These are phyloP conservation scores for Neurospora sp. DNA, from an alignment of 495 filamentous ascomycete genomes.

Conservation along the genomic window DNA sequence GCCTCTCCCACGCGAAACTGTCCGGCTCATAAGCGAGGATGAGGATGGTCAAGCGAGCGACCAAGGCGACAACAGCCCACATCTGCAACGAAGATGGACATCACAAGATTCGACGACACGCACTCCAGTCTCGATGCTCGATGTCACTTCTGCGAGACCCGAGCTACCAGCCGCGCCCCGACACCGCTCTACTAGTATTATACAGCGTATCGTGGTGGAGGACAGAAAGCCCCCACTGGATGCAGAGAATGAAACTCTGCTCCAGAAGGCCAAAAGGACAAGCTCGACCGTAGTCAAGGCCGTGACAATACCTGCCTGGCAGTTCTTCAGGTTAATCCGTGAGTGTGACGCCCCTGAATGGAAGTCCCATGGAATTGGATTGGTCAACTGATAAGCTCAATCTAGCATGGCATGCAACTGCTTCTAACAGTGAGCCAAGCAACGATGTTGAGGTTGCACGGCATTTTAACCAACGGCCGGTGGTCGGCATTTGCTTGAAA, in stretches of 20 bases:
- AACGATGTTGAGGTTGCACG: slow-evolving; percentile 39
- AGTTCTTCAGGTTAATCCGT: slow-evolving; percentile 90
- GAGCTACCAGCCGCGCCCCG: slow-evolving; percentile 15
- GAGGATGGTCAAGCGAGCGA: slow-evolving; percentile 11
- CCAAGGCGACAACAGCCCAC: slow-evolving; percentile 1
- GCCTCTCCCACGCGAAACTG: slow-evolving; percentile 15
- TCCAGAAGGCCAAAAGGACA: slow-evolving; percentile 30
- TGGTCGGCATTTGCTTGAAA: slow-evolving; percentile 87
- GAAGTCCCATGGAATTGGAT: neutral
- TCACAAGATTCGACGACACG: slow-evolving; percentile 14
- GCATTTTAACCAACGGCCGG: slow-evolving; percentile 52
- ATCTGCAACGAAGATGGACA: slow-evolving; percentile 23
- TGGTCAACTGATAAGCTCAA: slow-evolving; percentile 42
- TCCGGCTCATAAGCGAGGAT: slow-evolving; percentile 27
- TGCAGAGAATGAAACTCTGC: slow-evolving; percentile 26
- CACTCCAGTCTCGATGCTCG: slow-evolving; percentile 12
- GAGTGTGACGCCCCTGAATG: slow-evolving; percentile 20
- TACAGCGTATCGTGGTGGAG: slow-evolving; percentile 37
- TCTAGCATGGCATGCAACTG: slow-evolving; percentile 57
- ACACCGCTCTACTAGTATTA: slow-evolving; percentile 39
- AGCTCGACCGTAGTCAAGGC: slow-evolving; percentile 57
- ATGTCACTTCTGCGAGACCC: slow-evolving; percentile 8
- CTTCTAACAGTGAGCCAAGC: slow-evolving; percentile 27
- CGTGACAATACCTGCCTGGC: slow-evolving; percentile 94
- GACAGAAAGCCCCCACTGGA: slow-evolving; percentile 22